Evolutionary conservation across 2,329 filamentous ascomycete genomes (phyloP), one percentile per base, ranked within the genome.

Genomic region (Ophiosphaerella narmari): DNA sequence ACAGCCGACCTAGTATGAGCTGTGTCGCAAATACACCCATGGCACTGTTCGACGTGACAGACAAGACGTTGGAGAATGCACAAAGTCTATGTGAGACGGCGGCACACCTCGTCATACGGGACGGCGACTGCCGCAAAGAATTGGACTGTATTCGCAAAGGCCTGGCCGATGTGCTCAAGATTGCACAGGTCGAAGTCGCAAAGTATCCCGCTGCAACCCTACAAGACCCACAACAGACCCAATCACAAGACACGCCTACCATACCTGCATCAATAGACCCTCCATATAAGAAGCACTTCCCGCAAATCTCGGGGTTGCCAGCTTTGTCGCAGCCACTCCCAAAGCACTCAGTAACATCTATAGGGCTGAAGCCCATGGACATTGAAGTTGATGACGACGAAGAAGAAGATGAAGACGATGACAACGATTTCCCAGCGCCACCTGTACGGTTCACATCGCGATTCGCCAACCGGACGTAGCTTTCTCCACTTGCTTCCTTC

Each of bases 61-160:
- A 96, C 68, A 89, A 88, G 67, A 83, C 84, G 1, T 78, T 97
- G 23, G 91, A 96, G 67, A 83, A 84, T 56, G 88, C 90, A 5
- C 91, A 96, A 70, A 82, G 82, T 48, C 83, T 91, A 62, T 95
- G 90, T 69, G 92, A 97, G 75, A 86, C 86, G 46, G 92, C 89
- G 2, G 92, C 92, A 0, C 91, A 96, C 67, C 90, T 95, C 65
- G 91, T 94, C 54, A 79, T 97, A n/a, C 85, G 92, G 21, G 88
- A 91, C 45, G 92, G 91, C 9, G 88, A 94, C 65, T 96, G 92
- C 73, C 82, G 79, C n/a, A 82, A 84, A 14, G 90, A 96, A 71
- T 81, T 96, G 34, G 78, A 80, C 23, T 86, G 85, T 39, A 87
- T 92, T 45, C 83, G 86, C 65, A 78, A 80, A 49, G 83, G 85